These are phyloP conservation scores for Penicillium carneum DNA, from an alignment of 2,329 filamentous ascomycete species.

Conservation along the genomic window DNA sequence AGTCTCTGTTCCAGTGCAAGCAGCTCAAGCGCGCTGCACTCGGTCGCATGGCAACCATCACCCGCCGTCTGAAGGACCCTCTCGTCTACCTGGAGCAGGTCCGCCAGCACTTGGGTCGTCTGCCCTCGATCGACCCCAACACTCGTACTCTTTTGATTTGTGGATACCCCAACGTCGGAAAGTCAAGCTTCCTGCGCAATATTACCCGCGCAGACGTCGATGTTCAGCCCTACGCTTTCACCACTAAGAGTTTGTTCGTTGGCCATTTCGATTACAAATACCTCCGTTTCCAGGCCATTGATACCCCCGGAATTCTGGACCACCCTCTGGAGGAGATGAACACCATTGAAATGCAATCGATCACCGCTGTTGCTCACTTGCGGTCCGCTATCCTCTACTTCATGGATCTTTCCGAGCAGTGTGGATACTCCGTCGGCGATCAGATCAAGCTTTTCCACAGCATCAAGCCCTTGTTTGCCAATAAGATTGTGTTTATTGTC, in stretches of 20 bases:
- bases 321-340: conserved; percentile 99
- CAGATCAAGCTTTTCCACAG: conserved; percentile 95
- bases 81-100: conserved; percentile 95
- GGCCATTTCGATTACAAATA: conserved; percentile 98
- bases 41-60: conserved; percentile 97
- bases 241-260: conserved; percentile 95
- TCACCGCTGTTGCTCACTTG: conserved; percentile 96
- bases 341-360: conserved; percentile 99
- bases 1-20: conserved; percentile 98
- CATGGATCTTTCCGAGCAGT: conserved; percentile 97
- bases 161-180: conserved; percentile 96
- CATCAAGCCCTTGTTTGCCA: conserved; percentile 94
- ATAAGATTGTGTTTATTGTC: conserved; percentile 95
- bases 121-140: conserved; percentile 97
- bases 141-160: conserved; percentile 95
- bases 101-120: conserved; percentile 93
- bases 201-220: conserved; percentile 95
- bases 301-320: conserved; percentile 97
- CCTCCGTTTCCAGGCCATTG: conserved; percentile 87
- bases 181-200: conserved; percentile 92
- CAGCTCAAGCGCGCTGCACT: conserved; percentile 95
- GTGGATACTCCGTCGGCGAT: conserved; percentile 88
- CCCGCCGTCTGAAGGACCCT: conserved; percentile 91
- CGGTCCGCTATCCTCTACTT: conserved; percentile 95
- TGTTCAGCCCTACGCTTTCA: conserved; percentile 97